Evolutionary conservation across 495 filamentous ascomycete species (phyloP), one percentile per base, ranked within the genome.

Genomic region (Cercophora newfieldiana): DNA sequence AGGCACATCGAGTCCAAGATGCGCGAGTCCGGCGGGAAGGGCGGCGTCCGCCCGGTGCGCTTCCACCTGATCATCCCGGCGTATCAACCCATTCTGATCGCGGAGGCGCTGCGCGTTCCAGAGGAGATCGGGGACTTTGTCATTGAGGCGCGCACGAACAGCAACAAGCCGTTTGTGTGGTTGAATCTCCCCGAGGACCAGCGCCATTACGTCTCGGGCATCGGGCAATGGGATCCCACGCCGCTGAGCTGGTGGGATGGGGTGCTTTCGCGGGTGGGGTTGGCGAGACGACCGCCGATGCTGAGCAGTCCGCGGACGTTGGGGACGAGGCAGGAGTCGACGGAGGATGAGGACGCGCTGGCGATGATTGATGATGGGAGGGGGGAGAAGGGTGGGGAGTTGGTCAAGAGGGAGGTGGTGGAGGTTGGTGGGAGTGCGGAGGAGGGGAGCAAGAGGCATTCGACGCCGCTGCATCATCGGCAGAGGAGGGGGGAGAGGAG

Each of bases 101-200:
- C 63, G 48, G 69, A 71, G 53, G 69, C 69, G 24, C 54, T 71
- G 26, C 24, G 50, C 31, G 66, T 71, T 22, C 69, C 69, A 3
- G 69, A 66, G 7, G 62, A 68, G 49, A 66, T 71, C 53, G 69
- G 69, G 6, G 69, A 71, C 19, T 71, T 71, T 26, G 69, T 71
- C 48, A 71, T 71, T 31, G 69, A 71, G 50, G 69, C 62, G 0
- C 61, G 69, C 31, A 66, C 63, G 51, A 68, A 71, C 44, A 68
- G 62, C 37, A 68, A 68, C 22, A 47, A 55, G 24, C 61, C 65
- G 37, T 63, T 71, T 26, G 69, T 71, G 66, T 71, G 69, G 69
- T 21, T 71, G 16, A 68, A 71, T 25, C 50, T 71, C 61, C 69
- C 66, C n/a, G 37, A 63, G 24, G 69, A 68, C 21, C 69, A 71